phyloP scores from a whole-genome alignment of 108 stramenopile species.

The Nannochloropsis gaditana region DNA sequence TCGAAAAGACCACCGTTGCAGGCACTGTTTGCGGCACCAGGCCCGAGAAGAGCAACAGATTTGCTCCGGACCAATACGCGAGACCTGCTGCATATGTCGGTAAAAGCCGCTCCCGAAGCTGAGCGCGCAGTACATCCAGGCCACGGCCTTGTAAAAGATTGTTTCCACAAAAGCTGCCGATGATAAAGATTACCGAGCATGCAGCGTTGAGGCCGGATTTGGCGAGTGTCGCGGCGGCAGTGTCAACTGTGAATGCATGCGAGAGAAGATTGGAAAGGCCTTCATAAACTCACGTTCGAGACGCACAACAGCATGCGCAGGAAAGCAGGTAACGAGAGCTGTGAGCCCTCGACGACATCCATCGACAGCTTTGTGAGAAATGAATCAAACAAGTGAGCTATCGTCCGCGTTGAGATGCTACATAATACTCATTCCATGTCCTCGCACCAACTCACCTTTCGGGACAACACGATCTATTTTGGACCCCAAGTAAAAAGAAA shows the following conservation, averaged over 20 bases:
- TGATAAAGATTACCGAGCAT: neutral
- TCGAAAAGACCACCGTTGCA: neutral
- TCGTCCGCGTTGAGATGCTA: neutral
- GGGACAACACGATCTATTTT: conserved; percentile 3
- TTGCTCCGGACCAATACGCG: neutral
- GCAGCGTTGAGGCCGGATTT: neutral
- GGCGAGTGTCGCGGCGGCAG: neutral
- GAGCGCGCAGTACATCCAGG: neutral
- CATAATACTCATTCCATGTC: neutral
- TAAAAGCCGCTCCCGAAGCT: neutral
- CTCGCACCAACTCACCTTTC: neutral
- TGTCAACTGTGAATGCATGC: neutral
- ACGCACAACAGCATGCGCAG: too few species aligned
- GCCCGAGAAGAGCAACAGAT: neutral
- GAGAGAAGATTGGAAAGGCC: too few species aligned
- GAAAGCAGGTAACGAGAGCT: too few species aligned
- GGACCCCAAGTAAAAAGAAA: neutral
- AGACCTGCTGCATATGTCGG: neutral
- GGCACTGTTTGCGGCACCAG: neutral
- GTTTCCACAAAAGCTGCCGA: conserved; percentile 17
- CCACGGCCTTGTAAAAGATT: neutral
- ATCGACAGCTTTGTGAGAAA: neutral
- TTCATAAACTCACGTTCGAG: too few species aligned
- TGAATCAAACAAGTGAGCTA: neutral
- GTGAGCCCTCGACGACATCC: too few species aligned